A percentile compares a stretch with the other conserved stretches of the same genome.
Conservation (phyloP, 331 rosid species). For the Prunus yedoensis region DNA sequence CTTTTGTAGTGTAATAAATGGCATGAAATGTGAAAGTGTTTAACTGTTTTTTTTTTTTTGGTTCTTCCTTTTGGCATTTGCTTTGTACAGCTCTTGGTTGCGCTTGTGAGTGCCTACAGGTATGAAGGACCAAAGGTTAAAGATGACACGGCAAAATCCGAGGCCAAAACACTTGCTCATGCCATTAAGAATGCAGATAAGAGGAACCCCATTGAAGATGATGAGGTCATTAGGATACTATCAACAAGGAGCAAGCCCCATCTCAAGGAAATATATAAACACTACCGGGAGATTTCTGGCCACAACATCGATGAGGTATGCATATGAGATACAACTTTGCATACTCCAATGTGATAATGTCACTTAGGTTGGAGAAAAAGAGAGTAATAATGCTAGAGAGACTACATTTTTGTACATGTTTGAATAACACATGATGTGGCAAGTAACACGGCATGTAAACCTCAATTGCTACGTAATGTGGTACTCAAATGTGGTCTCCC, state of each 20-base stretch:
- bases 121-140: conserved; percentile 76
- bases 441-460: too few relatives aligned
- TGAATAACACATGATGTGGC: too few relatives aligned
- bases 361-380: too few relatives aligned
- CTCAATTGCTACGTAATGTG: too few relatives aligned
- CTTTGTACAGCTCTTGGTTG: conserved; percentile 71
- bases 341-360: not conserved
- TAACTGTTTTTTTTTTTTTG: not conserved
- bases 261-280: conserved; percentile 55
- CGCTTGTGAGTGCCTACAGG: conserved; percentile 88
- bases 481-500: too few relatives aligned
- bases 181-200: conserved; percentile 51
- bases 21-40: not conserved
- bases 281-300: conserved; percentile 62
- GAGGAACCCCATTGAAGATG: conserved; percentile 52
- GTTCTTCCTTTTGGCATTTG: not conserved
- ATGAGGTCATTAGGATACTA: conserved; percentile 66
- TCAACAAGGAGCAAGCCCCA: conserved; percentile 81
- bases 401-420: too few relatives aligned
- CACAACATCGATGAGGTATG: conserved; percentile 72
- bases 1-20: not conserved
- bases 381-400: too few relatives aligned
- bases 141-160: conserved; percentile 66
- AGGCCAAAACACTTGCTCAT: conserved; percentile 54
- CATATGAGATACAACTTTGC: not conserved